Conservation (phyloP, 306 rosid species). For the Cucurbita pepo region DNA sequence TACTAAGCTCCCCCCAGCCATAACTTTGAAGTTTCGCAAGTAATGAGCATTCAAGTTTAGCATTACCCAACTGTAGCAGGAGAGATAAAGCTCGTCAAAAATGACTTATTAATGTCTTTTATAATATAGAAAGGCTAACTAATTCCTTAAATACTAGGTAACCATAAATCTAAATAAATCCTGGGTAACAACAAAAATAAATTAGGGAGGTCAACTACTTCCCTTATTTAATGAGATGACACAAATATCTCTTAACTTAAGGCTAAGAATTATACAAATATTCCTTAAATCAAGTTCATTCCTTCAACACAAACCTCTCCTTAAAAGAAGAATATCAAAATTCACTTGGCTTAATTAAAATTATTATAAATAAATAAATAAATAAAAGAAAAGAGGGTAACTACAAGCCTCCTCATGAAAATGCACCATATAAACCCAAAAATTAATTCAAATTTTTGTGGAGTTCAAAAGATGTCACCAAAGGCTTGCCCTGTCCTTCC, state of each 20-base stretch:
- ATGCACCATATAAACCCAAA: neutral
- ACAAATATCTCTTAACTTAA: no score
- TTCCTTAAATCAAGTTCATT: no score
- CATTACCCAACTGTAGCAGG: constrained; percentile 27
- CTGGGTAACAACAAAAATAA: no score
- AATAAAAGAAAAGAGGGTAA: no score
- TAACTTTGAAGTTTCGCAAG: constrained; percentile 47
- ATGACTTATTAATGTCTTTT: neutral
- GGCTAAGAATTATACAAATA: no score
- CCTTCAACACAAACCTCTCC: neutral
- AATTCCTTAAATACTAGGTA: no score
- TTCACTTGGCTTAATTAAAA: neutral
- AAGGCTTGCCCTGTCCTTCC: neutral
- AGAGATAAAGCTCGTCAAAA: neutral
- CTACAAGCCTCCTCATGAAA: neutral
- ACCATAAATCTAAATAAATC: no score
- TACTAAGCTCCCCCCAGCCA: constrained; percentile 55
- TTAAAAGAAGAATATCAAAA: neutral
- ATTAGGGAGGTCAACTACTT: no score
- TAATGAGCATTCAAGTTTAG: constrained; percentile 17
- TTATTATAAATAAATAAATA: no score
- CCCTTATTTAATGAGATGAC: no score
- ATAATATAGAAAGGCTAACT: no score
- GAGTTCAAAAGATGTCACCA: neutral
- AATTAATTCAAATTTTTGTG: neutral